These are phyloP conservation scores for Typha latifolia DNA, from an alignment of 176 grass and related monocot genomes.

Conservation along the genomic window DNA sequence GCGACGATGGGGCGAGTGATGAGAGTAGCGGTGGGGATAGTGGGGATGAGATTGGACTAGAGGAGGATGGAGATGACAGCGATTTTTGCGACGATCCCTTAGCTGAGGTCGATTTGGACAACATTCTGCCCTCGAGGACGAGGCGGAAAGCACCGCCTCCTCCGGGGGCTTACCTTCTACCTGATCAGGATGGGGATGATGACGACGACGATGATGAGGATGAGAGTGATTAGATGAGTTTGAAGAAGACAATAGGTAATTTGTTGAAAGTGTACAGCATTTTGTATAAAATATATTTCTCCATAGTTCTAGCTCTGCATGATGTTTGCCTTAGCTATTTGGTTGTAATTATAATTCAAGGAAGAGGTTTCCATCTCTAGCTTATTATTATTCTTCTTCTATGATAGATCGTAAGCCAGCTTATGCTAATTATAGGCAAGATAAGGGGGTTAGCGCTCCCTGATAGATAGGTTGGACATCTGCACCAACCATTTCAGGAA, in stretches of 20 bases:
- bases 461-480: too few species aligned
- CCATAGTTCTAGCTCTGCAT: neutral
- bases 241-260: neutral
- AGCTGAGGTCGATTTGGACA: constrained; percentile 59
- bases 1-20: neutral
- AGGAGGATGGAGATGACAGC: constrained; percentile 20
- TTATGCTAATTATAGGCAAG: too few species aligned
- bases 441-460: too few species aligned
- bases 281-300: neutral
- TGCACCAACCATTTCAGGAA: too few species aligned
- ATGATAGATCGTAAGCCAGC: too few species aligned
- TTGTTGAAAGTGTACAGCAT: neutral
- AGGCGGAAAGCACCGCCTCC: constrained; percentile 40
- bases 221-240: constrained; percentile 36
- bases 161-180: constrained; percentile 46
- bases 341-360: too few species aligned
- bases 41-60: constrained; percentile 5
- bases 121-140: constrained; percentile 67
- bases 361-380: too few species aligned
- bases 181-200: constrained; percentile 35
- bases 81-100: constrained; percentile 55
- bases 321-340: neutral
- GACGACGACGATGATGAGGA: constrained; percentile 34
- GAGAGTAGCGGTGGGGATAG: constrained; percentile 3
- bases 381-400: too few species aligned